phyloP scores from a whole-genome alignment of 345 rosid genomes.

The Limnanthes douglasii region DNA sequence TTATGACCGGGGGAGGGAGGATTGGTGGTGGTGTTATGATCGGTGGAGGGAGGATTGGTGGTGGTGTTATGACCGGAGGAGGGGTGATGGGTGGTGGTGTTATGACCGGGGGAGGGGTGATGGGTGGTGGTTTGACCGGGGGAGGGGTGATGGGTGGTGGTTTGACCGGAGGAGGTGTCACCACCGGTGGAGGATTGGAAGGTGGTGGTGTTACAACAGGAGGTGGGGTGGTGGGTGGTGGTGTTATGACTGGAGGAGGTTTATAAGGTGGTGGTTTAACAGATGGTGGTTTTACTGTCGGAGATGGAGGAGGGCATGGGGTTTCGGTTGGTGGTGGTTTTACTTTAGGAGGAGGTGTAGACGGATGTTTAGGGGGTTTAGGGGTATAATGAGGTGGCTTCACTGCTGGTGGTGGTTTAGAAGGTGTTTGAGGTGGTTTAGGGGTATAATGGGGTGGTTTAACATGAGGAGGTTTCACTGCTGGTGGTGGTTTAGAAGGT shows the following conservation, averaged over 20 bases:
- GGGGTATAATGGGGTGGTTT: slow-evolving; percentile 10
- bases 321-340: not conserved
- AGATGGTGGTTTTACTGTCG: slow-evolving; percentile 11
- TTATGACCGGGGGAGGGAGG: slow-evolving; percentile 10
- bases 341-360: slow-evolving; percentile 6
- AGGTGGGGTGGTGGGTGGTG: slow-evolving; percentile 3
- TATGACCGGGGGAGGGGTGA: not conserved
- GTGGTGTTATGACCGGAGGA: not conserved
- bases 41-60: slow-evolving; percentile 6
- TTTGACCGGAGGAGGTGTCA: not conserved
- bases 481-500: not conserved
- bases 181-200: not conserved
- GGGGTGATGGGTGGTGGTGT: not conserved
- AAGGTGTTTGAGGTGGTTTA: slow-evolving; percentile 8
- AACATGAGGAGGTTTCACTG: slow-evolving; percentile 9
- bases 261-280: not conserved
- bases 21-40: slow-evolving; percentile 8
- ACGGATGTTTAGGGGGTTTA: slow-evolving; percentile 6
- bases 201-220: not conserved
- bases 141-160: not conserved
- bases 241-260: slow-evolving; percentile 9
- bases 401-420: not conserved
- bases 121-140: no score
- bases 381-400: slow-evolving; percentile 13
- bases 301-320: slow-evolving; percentile 10